These are phyloP conservation scores for Aspergillus conjunctus DNA, from an alignment of 495 filamentous ascomycete genomes.

Conservation along the genomic window DNA sequence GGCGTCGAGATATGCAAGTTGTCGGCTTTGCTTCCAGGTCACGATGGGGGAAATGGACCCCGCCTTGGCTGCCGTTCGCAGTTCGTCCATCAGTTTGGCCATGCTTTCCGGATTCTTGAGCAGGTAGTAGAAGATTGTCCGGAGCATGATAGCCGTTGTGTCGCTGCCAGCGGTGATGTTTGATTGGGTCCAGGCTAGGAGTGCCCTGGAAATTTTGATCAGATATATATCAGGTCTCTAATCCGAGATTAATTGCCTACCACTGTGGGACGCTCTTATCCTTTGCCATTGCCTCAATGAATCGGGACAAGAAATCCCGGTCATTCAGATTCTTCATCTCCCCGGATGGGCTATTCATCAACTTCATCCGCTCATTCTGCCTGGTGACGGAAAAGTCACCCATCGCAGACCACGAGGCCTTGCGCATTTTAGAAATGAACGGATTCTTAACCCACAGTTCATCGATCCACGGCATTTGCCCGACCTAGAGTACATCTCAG, in stretches of 20 bases:
- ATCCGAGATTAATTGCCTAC: neutral
- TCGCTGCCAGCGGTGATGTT: slow-evolving; percentile 56
- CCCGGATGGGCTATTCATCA: neutral
- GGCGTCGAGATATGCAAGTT: slow-evolving; percentile 53
- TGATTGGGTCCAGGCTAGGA: slow-evolving; percentile 26
- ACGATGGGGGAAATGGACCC: slow-evolving; percentile 37
- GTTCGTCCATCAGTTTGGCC: slow-evolving; percentile 29
- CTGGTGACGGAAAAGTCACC: neutral
- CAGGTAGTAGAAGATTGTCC: slow-evolving; percentile 53
- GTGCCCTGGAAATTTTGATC: neutral
- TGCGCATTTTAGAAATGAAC: neutral
- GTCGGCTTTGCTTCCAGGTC: slow-evolving; percentile 32
- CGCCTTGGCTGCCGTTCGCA: slow-evolving; percentile 21
- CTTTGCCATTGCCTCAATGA: neutral
- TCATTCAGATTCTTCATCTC: neutral
- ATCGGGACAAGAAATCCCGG: neutral
- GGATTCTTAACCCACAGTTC: slow-evolving; percentile 2
- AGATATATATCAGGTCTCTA: no score
- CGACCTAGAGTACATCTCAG: neutral
- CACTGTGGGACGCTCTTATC: neutral
- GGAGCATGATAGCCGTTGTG: slow-evolving; percentile 52
- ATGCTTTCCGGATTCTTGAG: slow-evolving; percentile 39
- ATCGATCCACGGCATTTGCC: slow-evolving; percentile 6
- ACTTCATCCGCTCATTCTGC: neutral
- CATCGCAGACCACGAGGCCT: neutral